Evolutionary conservation across 257 asterid species (phyloP).

Genomic region (Rauvolfia tetraphylla): DNA sequence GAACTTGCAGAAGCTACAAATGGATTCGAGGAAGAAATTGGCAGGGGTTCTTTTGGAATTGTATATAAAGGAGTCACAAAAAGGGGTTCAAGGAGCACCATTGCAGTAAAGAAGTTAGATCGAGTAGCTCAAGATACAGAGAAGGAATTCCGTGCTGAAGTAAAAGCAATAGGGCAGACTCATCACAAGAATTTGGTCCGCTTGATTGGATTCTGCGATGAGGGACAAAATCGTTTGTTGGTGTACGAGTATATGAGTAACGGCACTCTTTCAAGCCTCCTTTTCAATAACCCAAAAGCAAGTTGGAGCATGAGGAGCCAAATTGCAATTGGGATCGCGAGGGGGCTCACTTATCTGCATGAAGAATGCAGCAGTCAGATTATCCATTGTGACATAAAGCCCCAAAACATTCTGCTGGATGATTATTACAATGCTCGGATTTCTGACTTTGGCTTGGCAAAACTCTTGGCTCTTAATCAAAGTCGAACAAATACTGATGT

Average conservation of each 20-base stretch:
- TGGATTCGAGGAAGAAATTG: slow-evolving; percentile 20
- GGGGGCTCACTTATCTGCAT: slow-evolving; percentile 37
- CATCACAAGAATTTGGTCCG: slow-evolving; percentile 44
- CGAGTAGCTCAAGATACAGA: slow-evolving; percentile 39
- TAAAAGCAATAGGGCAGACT: slow-evolving; percentile 33
- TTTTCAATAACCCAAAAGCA: slow-evolving; percentile 22
- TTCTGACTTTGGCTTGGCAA: slow-evolving; percentile 43
- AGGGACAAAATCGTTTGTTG: slow-evolving; percentile 26
- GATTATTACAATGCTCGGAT: slow-evolving; percentile 28
- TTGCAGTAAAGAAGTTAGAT: slow-evolving; percentile 57
- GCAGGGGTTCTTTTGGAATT: slow-evolving; percentile 58
- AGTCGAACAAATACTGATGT: slow-evolving; percentile 29
- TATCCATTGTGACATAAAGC: slow-evolving; percentile 38
- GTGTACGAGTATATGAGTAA: slow-evolving; percentile 42
- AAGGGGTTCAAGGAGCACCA: neutral
- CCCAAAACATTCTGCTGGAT: slow-evolving; percentile 44
- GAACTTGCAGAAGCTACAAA: slow-evolving; percentile 13
- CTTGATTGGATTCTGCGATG: slow-evolving; percentile 31
- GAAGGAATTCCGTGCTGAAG: slow-evolving; percentile 36
- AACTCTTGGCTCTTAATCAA: slow-evolving; percentile 31
- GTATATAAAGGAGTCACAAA: slow-evolving; percentile 50
- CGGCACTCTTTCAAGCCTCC: slow-evolving; percentile 30
- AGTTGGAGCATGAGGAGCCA: slow-evolving; percentile 29
- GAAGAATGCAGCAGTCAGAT: slow-evolving; percentile 38
- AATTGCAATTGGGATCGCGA: slow-evolving; percentile 29